A percentile compares a stretch with the other conserved stretches of the same genome.
These are phyloP conservation scores for Trypanosoma mega DNA, from an alignment of 208 protist species.

Conservation along the genomic window DNA sequence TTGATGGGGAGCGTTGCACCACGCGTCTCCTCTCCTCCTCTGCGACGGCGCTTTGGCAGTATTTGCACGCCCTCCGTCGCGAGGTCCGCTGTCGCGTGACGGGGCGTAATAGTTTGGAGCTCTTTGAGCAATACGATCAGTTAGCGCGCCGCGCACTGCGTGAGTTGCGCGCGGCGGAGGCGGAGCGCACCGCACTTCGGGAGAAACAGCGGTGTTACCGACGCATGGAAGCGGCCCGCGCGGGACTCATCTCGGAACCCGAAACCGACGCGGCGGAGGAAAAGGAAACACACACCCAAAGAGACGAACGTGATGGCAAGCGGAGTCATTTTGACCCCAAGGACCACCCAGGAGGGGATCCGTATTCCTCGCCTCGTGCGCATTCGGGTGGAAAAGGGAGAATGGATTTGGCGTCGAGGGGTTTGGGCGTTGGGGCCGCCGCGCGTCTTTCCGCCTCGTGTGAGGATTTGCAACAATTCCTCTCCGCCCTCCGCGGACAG, in stretches of 20 bases:
- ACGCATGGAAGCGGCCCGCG: neutral
- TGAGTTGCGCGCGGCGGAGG: conserved; percentile 28
- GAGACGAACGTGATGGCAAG: no score
- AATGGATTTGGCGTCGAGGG: neutral
- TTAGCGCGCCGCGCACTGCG: conserved; percentile 36
- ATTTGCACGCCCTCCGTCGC: conserved; percentile 58
- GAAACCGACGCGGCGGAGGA: neutral
- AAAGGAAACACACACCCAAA: no score
- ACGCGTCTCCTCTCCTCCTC: conserved; percentile 12
- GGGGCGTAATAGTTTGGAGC: conserved; percentile 55
- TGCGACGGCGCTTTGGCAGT: conserved; percentile 23
- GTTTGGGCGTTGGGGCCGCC: conserved; percentile 11
- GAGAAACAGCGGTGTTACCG: conserved; percentile 7
- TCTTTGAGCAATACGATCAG: conserved; percentile 71
- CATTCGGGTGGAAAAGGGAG: neutral
- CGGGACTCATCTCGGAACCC: neutral
- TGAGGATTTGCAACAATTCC: conserved; percentile 62
- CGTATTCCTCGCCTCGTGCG: neutral
- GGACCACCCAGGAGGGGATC: neutral
- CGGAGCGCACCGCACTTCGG: conserved; percentile 10
- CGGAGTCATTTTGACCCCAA: no score
- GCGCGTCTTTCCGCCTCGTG: conserved; percentile 50
- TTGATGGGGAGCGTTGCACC: neutral
- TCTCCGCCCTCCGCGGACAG: conserved; percentile 47
- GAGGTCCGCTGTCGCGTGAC: conserved; percentile 76